These are phyloP conservation scores for Cadophora malorum DNA, from an alignment of 2,329 filamentous ascomycete genomes.

Conservation along the genomic window DNA sequence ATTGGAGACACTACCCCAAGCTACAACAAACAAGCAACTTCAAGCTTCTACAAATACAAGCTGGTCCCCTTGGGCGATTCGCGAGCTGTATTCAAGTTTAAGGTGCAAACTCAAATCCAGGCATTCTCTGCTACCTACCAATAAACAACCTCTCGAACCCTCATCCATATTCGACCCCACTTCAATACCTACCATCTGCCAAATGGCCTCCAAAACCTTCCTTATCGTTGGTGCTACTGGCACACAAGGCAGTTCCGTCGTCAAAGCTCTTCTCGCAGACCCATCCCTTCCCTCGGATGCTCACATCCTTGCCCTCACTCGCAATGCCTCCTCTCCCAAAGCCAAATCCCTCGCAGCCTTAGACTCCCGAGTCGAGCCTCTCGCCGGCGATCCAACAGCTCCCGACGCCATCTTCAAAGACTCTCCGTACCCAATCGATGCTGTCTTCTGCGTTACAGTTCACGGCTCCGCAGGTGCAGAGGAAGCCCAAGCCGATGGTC, in stretches of 20 bases:
- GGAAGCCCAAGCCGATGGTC: conserved; percentile 60
- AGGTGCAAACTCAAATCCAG: not conserved
- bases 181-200: conserved; percentile 11
- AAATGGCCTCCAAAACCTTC: conserved; percentile 45
- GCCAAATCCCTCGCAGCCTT: conserved; percentile 52
- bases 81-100: not conserved
- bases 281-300: conserved; percentile 30
- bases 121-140: not conserved
- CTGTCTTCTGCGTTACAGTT: conserved; percentile 58
- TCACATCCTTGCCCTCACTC: conserved; percentile 57
- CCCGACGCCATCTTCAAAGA: conserved; percentile 54
- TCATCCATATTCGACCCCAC: conserved; percentile 1
- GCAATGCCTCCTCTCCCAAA: conserved; percentile 57
- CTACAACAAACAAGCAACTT: conserved; percentile 8
- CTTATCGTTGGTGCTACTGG: conserved; percentile 47
- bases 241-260: conserved; percentile 46
- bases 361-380: conserved; percentile 54
- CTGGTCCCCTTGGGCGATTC: not conserved
- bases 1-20: not conserved
- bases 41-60: conserved; percentile 17
- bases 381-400: conserved; percentile 60
- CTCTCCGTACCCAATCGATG: conserved; percentile 54
- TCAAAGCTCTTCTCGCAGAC: conserved; percentile 47
- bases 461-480: conserved; percentile 47
- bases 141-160: not conserved